Base-by-base conservation (phyloP, 169 alveolate genomes). In the Eimeria maxima region DNA sequence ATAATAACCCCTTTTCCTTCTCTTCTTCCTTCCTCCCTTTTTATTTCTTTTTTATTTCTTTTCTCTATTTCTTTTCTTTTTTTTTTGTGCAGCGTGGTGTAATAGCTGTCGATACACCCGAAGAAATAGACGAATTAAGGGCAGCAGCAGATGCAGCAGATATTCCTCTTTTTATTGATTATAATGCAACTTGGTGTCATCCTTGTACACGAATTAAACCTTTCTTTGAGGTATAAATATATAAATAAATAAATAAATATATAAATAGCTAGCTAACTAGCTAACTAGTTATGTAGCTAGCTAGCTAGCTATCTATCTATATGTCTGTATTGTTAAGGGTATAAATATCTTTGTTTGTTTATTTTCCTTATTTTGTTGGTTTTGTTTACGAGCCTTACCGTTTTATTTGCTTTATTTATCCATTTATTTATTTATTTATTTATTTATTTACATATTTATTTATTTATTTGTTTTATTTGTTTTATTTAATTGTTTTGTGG, bases 181-280 rank as follows among this genome's bases (percentile, higher is more conserved):
- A 76, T 71, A 60, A 80, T 20, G 95, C 95, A 2, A 11, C 78
- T 44, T 91, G 95, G 95, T 91, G 95, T 55, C n/a, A 44, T 22
- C 95, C 95, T 24, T 91, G 95, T 83, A 53, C 33, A 16, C 57
- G 90, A 4, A 91, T 91, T 22, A 22, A 27, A 29, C 95, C 95
- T 27, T 16, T 91, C 87, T 78, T 76, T n/a, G 57, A 74, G 84
- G 95, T 91, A 74, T 3, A 1, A 1, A 20, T 5, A 6, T 20
- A 47, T 8, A 14, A 29, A 13, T n/a, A n/a, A n/a, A n/a, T n/a
- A n/a, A n/a, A n/a, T n/a, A n/a, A n/a, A n/a, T n/a, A n/a, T n/a
- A n/a, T n/a, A n/a, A n/a, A 78, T 74, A 44, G 60, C 57, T 74
- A 42, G 50, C 60, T 33, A 33, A 29, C 47, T 44, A 33, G 86